Base-by-base conservation (phyloP, 495 filamentous ascomycete genomes). In the Tirmania nivea region DNA sequence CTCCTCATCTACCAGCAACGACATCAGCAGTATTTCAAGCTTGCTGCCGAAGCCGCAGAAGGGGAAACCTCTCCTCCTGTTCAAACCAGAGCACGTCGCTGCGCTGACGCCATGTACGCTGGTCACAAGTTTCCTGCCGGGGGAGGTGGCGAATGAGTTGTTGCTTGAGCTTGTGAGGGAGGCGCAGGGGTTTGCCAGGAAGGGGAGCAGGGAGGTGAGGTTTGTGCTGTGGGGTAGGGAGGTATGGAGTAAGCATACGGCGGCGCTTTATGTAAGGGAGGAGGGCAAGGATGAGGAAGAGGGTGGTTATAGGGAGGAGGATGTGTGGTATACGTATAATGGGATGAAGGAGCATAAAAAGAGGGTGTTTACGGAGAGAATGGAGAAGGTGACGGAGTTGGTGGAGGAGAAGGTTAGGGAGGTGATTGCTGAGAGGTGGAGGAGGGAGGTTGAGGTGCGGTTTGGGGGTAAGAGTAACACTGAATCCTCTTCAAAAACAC, bases 101-200 rank as follows among this genome's bases (percentile, higher is more conserved):
- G n/a, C 48, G 5, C 20, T 59, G 5, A 61, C 62, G 36, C 59
- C 48, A 6, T 19, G 16, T 31, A 50, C 48, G 16, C 21, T 50
- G n/a, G 7, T 50, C 6, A 19, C 48, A 6, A 6, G 12, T 10
- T 50, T 50, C 48, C 25, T 50, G 11, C 48, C 2, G 12, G n/a
- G n/a, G 12, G 12, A 50, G n/a, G n/a, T 20, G n/a, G 48, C 48
- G 2, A 31, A 50, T 12, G 48, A 50, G n/a, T 31, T 50, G 48
- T 31, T 50, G 5, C n/a, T 12, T 12, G 48, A 50, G 21, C 14
- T 50, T 3, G n/a, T 50, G 48, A 12, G 21, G 16, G 48, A 16
- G 21, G 14, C 48, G 25, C 11, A 16, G 14, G 11, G 16, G 1
- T 50, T 50, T 31, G n/a, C 6, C 11, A 16, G 11, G n/a, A 19